Base-by-base conservation (phyloP, 345 rosid genomes). In the Moringa oleifera region DNA sequence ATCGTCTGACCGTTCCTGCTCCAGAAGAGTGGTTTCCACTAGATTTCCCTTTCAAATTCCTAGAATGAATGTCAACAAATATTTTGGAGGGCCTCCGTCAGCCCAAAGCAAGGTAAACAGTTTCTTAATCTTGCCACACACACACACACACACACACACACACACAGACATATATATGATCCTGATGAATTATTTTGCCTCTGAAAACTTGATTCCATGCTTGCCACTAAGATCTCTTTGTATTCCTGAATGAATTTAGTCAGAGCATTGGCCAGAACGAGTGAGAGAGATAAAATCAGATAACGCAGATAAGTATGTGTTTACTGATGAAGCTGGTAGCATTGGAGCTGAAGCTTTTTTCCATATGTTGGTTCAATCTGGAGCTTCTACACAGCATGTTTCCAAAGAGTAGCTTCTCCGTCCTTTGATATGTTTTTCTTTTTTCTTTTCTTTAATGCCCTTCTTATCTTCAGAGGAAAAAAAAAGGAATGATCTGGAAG, bases 61-160 rank as follows among this genome's bases (percentile, higher is more conserved):
- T 20, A 86, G 98, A 77, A 72, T 67, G 65, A 81, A 78, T 31
- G 57, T 90, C 55, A 88, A 82, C 70, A 96, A 90, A 61, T 90
- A 78, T 72, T 88, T 93, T 71, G 81, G 70, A 45, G 75, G 62
- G 75, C 87, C 80, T 75, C 82, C 84, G 12, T 59, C 66, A 54
- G 70, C 65, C 73, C 65, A 73, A 54, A 64, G 76, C 72, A 69
- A 9, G 89, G 98, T 93, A 81, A 31, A 68, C 36, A 59, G 20
- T 58, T 22, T 47, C 58, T 21, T 28, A 45, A 41, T 37, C 36
- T 63, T 51, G 46, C 21, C 61, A 13, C 51, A 47, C 15, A 18
- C 13, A n/a, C n/a, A n/a, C n/a, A n/a, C n/a, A n/a, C n/a, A n/a
- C n/a, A n/a, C n/a, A n/a, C n/a, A n/a, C n/a, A n/a, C n/a, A n/a